These are phyloP conservation scores for Emiliania huxleyi DNA, from an alignment of 78 protist species.

Conservation along the genomic window DNA sequence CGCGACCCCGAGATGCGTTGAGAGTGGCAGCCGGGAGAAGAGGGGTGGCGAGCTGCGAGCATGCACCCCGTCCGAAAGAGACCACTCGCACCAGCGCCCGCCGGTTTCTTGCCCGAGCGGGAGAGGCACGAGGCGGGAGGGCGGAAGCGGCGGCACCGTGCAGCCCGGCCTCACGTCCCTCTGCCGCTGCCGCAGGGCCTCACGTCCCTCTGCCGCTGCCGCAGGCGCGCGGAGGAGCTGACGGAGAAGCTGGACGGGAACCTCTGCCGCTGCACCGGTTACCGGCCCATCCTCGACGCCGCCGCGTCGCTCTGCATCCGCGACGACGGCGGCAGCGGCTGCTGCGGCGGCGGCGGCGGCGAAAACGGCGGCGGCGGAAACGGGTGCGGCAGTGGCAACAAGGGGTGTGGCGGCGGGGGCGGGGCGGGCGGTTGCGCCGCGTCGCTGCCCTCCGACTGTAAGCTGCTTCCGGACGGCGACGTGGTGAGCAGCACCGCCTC, in stretches of 20 bases:
- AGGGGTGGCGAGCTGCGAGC: no score
- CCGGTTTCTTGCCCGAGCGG: no score
- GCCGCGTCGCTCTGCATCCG: conserved; percentile 20
- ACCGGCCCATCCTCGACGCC: conserved; percentile 50
- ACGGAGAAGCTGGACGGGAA: conserved; percentile 69
- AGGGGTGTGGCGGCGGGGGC: no score
- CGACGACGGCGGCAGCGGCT: background rate
- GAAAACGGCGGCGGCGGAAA: background rate
- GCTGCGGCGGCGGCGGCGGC: background rate
- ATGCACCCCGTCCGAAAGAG: no score
- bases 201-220: no score
- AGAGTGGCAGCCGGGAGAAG: no score
- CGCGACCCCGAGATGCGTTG: no score
- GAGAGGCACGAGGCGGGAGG: no score
- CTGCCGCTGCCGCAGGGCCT: no score
- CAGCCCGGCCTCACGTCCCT: no score
- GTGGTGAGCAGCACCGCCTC: background rate
- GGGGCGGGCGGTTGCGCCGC: background rate
- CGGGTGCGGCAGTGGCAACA: background rate
- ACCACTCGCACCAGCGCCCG: no score
- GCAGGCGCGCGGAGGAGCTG: background rate
- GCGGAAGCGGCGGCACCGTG: no score
- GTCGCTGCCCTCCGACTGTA: background rate
- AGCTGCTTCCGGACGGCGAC: background rate
- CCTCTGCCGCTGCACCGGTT: conserved; percentile 50